Percentiles rank a stretch among this genome's conserved stretches.
phyloP scores from a whole-genome alignment of 164 flowering plant species.

The Aristolochia californica region DNA sequence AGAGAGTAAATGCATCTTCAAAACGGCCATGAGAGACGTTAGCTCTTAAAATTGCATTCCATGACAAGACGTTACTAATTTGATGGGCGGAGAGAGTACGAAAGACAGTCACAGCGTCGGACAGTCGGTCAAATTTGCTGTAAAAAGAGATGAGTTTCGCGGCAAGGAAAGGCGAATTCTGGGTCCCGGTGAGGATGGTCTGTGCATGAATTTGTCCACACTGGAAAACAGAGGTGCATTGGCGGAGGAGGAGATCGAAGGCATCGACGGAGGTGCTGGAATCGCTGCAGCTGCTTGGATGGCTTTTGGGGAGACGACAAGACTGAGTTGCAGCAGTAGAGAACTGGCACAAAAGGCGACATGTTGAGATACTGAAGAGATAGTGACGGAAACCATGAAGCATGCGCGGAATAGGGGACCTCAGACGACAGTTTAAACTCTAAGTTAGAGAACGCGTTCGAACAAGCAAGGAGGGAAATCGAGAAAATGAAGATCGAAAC shows the following conservation, averaged over 20 bases:
- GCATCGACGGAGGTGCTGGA: slow-evolving; percentile 15
- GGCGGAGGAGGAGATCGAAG: slow-evolving; percentile 38
- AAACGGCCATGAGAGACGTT: slow-evolving; percentile 25
- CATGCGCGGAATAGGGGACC: too few relatives aligned
- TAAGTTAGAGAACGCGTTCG: too few relatives aligned
- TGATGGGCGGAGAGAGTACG: slow-evolving; percentile 15
- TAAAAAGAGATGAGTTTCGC: slow-evolving; percentile 43
- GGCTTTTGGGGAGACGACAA: background rate
- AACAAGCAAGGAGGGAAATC: too few relatives aligned
- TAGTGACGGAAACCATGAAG: too few relatives aligned
- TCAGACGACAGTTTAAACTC: too few relatives aligned
- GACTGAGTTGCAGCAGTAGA: too few relatives aligned
- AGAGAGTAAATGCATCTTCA: slow-evolving; percentile 31
- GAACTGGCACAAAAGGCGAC: too few relatives aligned
- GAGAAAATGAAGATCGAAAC: too few relatives aligned
- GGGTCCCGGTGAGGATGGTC: slow-evolving; percentile 23
- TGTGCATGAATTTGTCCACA: slow-evolving; percentile 38
- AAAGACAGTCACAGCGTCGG: slow-evolving; percentile 41
- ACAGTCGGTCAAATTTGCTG: slow-evolving; percentile 27
- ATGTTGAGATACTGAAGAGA: too few relatives aligned
- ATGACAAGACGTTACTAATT: slow-evolving; percentile 24
- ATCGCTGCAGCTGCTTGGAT: background rate
- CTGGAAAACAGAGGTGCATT: slow-evolving; percentile 23
- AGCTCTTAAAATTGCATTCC: slow-evolving; percentile 76
- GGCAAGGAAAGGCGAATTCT: slow-evolving; percentile 38